Evolutionary conservation across 176 grass and related monocot genomes (phyloP).

Genomic region (Rhipidocladum racemiflorum): DNA sequence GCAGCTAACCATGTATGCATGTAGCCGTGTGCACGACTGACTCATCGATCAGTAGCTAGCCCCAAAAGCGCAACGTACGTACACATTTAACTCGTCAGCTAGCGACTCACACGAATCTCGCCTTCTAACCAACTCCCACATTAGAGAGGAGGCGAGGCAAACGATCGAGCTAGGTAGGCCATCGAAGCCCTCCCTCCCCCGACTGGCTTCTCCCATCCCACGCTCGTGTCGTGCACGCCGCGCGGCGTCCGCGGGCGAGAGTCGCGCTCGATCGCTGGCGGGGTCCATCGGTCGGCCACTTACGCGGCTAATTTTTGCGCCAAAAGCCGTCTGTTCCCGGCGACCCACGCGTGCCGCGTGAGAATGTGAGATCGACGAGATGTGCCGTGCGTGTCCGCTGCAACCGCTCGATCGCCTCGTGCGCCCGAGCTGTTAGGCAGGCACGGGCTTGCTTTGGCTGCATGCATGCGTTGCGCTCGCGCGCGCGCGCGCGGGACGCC

Average conservation of each 20-base stretch:
- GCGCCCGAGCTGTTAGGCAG: background rate
- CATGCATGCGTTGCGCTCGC: background rate
- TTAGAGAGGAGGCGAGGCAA: background rate
- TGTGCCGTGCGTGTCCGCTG: background rate
- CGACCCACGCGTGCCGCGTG: background rate
- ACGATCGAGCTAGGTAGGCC: background rate
- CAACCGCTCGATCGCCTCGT: background rate
- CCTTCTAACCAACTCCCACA: background rate
- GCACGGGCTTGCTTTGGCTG: background rate
- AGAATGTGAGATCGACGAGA: background rate
- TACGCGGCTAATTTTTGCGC: background rate
- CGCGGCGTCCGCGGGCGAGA: too few species aligned
- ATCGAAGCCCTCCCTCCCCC: background rate
- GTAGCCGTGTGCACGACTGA: background rate
- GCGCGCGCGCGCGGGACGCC: background rate
- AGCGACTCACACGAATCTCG: constrained; percentile 13
- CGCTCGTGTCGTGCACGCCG: background rate
- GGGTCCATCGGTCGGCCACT: background rate
- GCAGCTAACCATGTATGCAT: background rate
- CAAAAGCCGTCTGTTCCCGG: background rate
- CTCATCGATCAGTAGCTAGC: background rate
- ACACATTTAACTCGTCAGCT: background rate
- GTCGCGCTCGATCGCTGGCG: too few species aligned
- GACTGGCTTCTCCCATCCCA: background rate
- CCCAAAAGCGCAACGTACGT: background rate